These are phyloP conservation scores for Tardiomyces depauwii DNA, from an alignment of 1,139 yeast species.

Conservation along the genomic window DNA sequence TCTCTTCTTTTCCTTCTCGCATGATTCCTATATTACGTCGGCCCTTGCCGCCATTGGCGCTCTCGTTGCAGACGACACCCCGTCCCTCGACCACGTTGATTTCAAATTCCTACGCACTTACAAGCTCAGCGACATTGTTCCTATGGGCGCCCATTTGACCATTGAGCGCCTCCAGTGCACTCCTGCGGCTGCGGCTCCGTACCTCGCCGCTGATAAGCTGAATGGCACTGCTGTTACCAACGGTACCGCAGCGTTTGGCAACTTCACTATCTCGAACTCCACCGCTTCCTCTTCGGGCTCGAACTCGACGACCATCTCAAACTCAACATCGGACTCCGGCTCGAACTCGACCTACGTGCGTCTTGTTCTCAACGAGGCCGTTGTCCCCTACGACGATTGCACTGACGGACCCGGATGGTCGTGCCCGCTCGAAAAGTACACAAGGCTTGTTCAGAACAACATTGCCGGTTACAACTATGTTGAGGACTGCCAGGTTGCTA, in stretches of 20 bases:
- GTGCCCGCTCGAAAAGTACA: conserved; percentile 34
- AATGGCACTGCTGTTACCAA: conserved; percentile 10
- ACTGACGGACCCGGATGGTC: conserved; percentile 48
- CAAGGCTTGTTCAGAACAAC: conserved; percentile 5
- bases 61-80: conserved; percentile 28
- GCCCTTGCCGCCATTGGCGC: conserved; percentile 41
- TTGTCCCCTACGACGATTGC: conserved; percentile 41
- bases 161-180: conserved; percentile 38
- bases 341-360: conserved; percentile 29
- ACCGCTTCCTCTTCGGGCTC: background rate
- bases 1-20: conserved; percentile 39
- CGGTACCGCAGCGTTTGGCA: background rate
- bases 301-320: background rate
- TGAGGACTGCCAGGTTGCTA: conserved; percentile 15
- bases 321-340: background rate
- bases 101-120: conserved; percentile 34
- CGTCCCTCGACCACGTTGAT: conserved; percentile 20
- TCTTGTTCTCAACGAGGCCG: conserved; percentile 44
- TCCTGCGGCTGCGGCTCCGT: background rate
- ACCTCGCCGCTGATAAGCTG: background rate
- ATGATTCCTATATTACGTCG: conserved; percentile 43
- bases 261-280: background rate
- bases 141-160: conserved; percentile 46
- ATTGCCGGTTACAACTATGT: conserved; percentile 9
- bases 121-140: conserved; percentile 36